Evolutionary conservation across 805 yeast species (phyloP), one percentile per base, ranked within the genome.

Genomic region (Saccharomycopsis microspora): DNA sequence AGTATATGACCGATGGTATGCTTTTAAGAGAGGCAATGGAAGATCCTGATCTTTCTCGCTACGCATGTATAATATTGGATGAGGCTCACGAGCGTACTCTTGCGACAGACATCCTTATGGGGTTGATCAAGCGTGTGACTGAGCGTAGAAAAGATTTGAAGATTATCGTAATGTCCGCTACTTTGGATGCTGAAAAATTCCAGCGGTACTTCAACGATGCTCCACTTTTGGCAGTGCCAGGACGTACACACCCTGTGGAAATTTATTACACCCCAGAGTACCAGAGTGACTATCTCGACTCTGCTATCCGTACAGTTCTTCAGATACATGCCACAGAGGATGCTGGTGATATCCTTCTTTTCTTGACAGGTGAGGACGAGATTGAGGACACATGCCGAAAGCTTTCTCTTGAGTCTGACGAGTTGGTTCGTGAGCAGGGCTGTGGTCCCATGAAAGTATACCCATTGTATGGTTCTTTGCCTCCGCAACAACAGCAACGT

Each of bases 1-100:
- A 88, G 66, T 90, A 93, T 69, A 86, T 90, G 97, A 90, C 98
- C 7, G 98, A 90, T 70, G 98, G 98, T 80, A 89, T 90, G 97
- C 74, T 90, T 46, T 70, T 90, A 56, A 77, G 97, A 60, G 98
- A 90, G 67, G 97, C 97, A 32, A 89, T 93, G 97, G 93, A 84
- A 55, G 98, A 90, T 62, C 96, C 87, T 57, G 76, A 81, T 51
- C 71, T 90, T 62, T 66, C 69, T 4, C 72, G 82, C 55, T 90
- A 90, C 64, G 82, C 95, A 11, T 90, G 96, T 59, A 85, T 90
- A 52, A 87, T 90, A 55, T 70, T 90, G 52, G 98, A 90, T 74
- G 98, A 90, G 70, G 97, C 97, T 42, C 98, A 90, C 69, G 98
- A 90, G 67, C 82, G 98, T 64, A 93, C 98, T 0, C 72, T 90